Evolutionary conservation across 768 basidiomycete genomes (phyloP), one percentile per base, ranked within the genome.

Genomic region (Mycena alexandri): DNA sequence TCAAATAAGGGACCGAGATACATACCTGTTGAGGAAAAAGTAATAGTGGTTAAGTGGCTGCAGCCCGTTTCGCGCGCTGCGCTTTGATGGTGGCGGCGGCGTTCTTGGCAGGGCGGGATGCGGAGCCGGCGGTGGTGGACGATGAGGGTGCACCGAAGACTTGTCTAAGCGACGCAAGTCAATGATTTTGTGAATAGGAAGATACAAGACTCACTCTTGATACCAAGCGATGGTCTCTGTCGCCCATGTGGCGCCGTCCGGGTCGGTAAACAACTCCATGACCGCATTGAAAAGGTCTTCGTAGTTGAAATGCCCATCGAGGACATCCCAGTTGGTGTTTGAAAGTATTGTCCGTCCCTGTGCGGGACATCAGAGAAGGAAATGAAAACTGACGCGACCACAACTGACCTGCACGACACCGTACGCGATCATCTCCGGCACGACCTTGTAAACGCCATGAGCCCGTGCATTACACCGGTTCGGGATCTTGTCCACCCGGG

Each of bases 311-410:
- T 12, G 25, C 5, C 54, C 54, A 21, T 56, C 54, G 38, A 13
- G 7, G 16, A 16, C 21, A n/a, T 38, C 53, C 53, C 53, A 54
- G 19, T 54, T 19, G 12, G 29, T 5, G 7, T 33, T 54, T 11
- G 53, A 54, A 3, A 54, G 8, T 2, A 54, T 54, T 19, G 53
- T 54, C 10, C 53, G 53, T 8, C 33, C 53, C 53, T 54, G 17
- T 17, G n/a, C 12, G 36, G 10, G 19, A 12, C 2, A 54, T 21
- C 10, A 8, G 2, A 11, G 36, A 34, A 6, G 16, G 5, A 19
- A 16, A 21, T 21, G 19, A 14, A 17, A 14, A 54, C 5, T 2
- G 14, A 2, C 8, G 21, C n/a, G n/a, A n/a, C n/a, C n/a, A 38
- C 9, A 17, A 16, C 53, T 24, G 2, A 36, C 33, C 33, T 54